Base-by-base conservation (phyloP, 331 rosid genomes). In the Rhamnella rubrinervis region DNA sequence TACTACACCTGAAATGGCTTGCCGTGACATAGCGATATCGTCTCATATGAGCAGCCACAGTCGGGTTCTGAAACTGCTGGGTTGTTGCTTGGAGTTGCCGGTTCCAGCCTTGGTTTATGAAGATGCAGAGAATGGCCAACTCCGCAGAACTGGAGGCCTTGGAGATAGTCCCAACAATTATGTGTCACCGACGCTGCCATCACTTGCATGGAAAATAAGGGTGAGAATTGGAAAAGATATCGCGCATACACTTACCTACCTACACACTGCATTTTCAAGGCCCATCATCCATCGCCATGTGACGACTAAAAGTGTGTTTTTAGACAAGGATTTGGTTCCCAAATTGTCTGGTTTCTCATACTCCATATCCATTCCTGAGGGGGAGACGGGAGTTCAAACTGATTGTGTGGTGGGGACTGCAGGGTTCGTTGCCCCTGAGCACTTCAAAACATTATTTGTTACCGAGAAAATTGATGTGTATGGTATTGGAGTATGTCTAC, bases 231-330 rank as follows among this genome's bases (percentile, higher is more conserved):
- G 15, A 26, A 25, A 23, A 25, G 62, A 58, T 40, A 58, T 25
- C 4, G 62, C 62, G 8, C 16, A 58, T 37, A 23, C 65, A 15
- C 41, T 60, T 25, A 16, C 65, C 3, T 59, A 59, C 44, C 46
- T 59, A 8, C 64, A 59, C 64, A 28, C 40, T 60, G 65, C 65
- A 35, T 60, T 60, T 60, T 60, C 65, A 5, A 31, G 47, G 46
- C 65, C 65, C 35, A 31, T 60, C 19, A 35, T 60, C 49, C 49
- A 60, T 6, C 12, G 46, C 4, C 7, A 60, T 35, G 21, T 60
- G 7, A 60, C 17, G 6, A 15, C 49, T 28, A 11, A n/a, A 12
- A 58, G 6, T 13, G 62, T 58, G 18, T 25, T 58, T 12, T 26
- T 58, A 0, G 65, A 60, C 17, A 37, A 28, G 46, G 25, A 60